A percentile compares a stretch with the other conserved stretches of the same genome.
These are phyloP conservation scores for Metschnikowia aberdeeniae DNA, from an alignment of 805 yeast genomes.

Conservation along the genomic window DNA sequence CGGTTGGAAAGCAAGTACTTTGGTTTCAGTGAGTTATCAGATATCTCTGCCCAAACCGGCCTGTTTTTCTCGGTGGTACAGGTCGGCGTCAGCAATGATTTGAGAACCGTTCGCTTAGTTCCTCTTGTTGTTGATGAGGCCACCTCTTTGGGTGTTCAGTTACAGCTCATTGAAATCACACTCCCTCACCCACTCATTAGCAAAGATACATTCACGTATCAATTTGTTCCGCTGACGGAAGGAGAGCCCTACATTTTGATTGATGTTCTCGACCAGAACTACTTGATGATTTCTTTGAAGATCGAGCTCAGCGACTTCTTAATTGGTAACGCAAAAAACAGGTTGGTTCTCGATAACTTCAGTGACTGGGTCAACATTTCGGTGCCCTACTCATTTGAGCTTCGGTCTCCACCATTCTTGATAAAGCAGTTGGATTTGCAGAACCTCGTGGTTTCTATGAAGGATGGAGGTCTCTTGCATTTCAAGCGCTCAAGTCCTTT, in stretches of 20 bases:
- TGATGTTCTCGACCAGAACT: constrained; percentile 52
- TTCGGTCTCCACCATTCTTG: constrained; percentile 45
- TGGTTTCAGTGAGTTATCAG: constrained; percentile 13
- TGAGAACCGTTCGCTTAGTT: constrained; percentile 29
- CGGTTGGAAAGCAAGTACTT: constrained; percentile 10
- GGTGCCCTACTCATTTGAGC: constrained; percentile 56
- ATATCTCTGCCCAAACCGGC: constrained; percentile 14
- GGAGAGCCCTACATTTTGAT: constrained; percentile 36
- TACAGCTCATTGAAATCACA: constrained; percentile 31
- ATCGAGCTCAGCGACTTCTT: constrained; percentile 43
- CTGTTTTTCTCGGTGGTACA: constrained; percentile 13
- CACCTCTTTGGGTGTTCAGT: constrained; percentile 29
- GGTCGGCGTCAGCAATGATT: constrained; percentile 29
- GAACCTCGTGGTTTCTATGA: constrained; percentile 54
- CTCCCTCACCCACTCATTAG: constrained; percentile 21
- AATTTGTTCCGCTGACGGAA: constrained; percentile 17
- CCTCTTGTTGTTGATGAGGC: constrained; percentile 35
- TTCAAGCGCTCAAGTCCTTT: constrained; percentile 40
- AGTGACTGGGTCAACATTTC: constrained; percentile 64
- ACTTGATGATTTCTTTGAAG: constrained; percentile 48
- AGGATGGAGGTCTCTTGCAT: constrained; percentile 75
- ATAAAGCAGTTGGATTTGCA: constrained; percentile 43
- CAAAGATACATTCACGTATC: constrained; percentile 11
- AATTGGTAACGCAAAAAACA: constrained; percentile 13
- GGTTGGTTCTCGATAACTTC: constrained; percentile 29